Conservation (phyloP, 306 rosid species). For the Gynostemma pentaphyllum region DNA sequence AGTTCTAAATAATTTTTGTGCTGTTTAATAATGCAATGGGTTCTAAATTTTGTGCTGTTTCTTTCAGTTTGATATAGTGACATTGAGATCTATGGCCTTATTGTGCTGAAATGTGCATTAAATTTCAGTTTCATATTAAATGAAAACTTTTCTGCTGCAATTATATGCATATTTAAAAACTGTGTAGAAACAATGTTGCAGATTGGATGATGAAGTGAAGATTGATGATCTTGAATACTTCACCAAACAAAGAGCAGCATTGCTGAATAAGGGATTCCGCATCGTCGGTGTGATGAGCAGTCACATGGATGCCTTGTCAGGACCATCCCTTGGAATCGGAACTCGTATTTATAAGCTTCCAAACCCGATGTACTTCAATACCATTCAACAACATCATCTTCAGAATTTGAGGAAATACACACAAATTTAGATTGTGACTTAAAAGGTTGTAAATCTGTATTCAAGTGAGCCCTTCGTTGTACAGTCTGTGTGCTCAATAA, state of each 20-base stretch:
- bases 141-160: background rate
- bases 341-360: slow-evolving; percentile 50
- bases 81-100: background rate
- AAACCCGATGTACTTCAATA: slow-evolving; percentile 27
- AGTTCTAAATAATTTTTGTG: too few relatives aligned
- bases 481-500: background rate
- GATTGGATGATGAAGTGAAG: slow-evolving; percentile 45
- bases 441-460: background rate
- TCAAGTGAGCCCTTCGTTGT: background rate
- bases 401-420: slow-evolving; percentile 10
- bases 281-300: slow-evolving; percentile 45
- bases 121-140: background rate
- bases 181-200: slow-evolving; percentile 20
- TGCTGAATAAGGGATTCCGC: slow-evolving; percentile 38
- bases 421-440: slow-evolving; percentile 1
- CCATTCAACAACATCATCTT: too few relatives aligned
- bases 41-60: background rate
- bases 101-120: background rate
- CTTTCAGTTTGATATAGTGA: background rate
- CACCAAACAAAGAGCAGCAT: slow-evolving; percentile 24
- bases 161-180: background rate
- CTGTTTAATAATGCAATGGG: background rate
- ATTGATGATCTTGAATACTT: slow-evolving; percentile 34
- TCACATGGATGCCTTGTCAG: slow-evolving; percentile 37
- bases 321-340: slow-evolving; percentile 20